Evolutionary conservation across 352 stramenopile genomes (phyloP).

Genomic region (Phytophthora palmivora): DNA sequence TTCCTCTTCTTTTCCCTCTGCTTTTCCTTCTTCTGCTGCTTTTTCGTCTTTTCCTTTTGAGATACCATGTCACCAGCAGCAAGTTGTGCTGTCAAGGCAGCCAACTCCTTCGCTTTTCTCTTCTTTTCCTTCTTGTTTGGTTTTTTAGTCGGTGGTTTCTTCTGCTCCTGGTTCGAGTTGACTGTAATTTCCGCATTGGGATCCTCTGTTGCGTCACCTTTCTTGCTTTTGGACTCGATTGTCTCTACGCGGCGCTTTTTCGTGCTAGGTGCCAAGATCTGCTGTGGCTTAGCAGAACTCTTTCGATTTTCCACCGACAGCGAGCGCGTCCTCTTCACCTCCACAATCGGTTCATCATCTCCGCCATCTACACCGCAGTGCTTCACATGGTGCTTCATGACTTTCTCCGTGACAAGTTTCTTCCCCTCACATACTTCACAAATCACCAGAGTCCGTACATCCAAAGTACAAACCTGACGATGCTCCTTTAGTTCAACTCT

Average conservation of each 20-base stretch:
- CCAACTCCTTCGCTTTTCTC: too few relatives aligned
- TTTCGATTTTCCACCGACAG: constrained; percentile 18
- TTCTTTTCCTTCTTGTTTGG: too few relatives aligned
- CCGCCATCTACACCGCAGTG: constrained; percentile 36
- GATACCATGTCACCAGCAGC: too few relatives aligned
- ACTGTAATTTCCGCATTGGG: not conserved
- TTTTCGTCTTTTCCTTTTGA: too few relatives aligned
- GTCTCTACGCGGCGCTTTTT: constrained; percentile 33
- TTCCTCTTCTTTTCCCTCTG: constrained; percentile 27
- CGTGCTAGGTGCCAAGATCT: not conserved
- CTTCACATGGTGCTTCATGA: constrained; percentile 53
- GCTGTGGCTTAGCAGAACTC: not conserved
- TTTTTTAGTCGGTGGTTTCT: constrained; percentile 8
- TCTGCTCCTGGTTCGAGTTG: not conserved
- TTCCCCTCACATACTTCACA: constrained; percentile 58
- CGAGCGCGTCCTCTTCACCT: constrained; percentile 39
- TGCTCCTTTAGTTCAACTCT: constrained; percentile 49
- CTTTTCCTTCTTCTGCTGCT: not conserved
- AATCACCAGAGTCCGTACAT: constrained; percentile 46
- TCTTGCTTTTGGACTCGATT: constrained; percentile 12
- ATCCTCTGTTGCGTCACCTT: not conserved
- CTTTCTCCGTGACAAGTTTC: constrained; percentile 47
- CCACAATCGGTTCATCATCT: constrained; percentile 22
- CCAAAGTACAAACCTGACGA: constrained; percentile 49
- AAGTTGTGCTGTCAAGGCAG: too few relatives aligned